Base-by-base conservation (phyloP, 192 early-diverging fungal genomes). In the Backusella macrospora region DNA sequence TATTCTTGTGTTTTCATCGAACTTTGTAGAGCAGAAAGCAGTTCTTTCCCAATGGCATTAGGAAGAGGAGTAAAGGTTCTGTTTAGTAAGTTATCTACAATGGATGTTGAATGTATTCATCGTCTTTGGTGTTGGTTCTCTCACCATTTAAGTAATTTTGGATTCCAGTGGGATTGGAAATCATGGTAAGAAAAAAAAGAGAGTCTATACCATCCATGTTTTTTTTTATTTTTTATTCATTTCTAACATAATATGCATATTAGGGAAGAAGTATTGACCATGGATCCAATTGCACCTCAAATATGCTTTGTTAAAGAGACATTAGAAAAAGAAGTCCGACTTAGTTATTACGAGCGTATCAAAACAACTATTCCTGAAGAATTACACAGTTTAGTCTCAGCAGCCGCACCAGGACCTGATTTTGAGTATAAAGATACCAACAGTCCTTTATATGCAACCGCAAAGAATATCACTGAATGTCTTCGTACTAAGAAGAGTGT, bases 131-230 rank as follows among this genome's bases (percentile, higher is more conserved):
- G 92, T 73, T 97, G 94, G 93, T 93, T 99, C 82, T 87, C 92
- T 0, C 89, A 94, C 67, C 96, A 97, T 81, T 81, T 99, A 62
- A 96, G 94, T 78, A 98, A 98, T 82, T 96, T 97, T 87, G 90
- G 86, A 13, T 96, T 90, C 81, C 84, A 87, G 34, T 98, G 95
- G 95, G 89, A 92, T 73, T 98, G 96, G 96, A 68, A 75, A 29
- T 90, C 86, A 70, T 99, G 96, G 97, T 84, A 84, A 76, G 69
- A 23, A 29, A 34, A 34, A 34, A 34, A 34, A 34, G 29, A 34
- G 29, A 34, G 2, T 34, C 29, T 34, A 34, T 34, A 34, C 2
- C 29, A 34, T 34, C 2, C 29, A 34, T 4, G 21, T n/a, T 63
- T 43, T 40, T 12, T 52, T 63, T 15, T 55, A 40, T 40, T 12